Evolutionary conservation across 805 yeast species (phyloP), one percentile per base, ranked within the genome.

Genomic region (Barnettozyma wickerhamii): DNA sequence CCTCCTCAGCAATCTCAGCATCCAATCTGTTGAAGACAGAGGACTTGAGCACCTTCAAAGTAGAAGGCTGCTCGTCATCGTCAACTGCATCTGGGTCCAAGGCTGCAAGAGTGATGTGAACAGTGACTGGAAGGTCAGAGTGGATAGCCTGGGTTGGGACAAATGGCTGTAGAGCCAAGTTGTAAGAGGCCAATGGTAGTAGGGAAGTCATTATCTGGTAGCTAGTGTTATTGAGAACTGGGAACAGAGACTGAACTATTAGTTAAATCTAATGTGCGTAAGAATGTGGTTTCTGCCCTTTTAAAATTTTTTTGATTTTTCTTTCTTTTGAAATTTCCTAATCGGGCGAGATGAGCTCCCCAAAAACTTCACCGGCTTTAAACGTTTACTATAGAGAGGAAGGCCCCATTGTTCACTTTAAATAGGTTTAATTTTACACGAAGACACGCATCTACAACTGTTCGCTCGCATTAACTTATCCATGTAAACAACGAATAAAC

Each of bases 31-130:
- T 71, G 62, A 73, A 62, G 60, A 80, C 81, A 17, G 56, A 47
- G 9, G 54, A 46, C 77, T 87, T 89, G 62, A 91, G 75, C 59
- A 91, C 75, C 71, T 95, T 84, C 60, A 93, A 75, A 55, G 96
- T 88, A 24, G 95, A 81, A 51, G 98, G 97, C 54, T 76, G 81
- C 51, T 74, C 79, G 56, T 79, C 78, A 49, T 81, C 89, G 56
- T 88, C 96, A 53, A 77, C 79, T 23, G 95, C 74, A 35, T 81
- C 85, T 48, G 96, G 95, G 68, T 91, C 96, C 57, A 93, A 74
- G 46, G 99, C 95, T 49, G 96, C 99, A 77, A 91, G 75, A 40
- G 98, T 90, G 57, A 91, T 64, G 67, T 95, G 85, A 53, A 91
- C 79, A 47, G 97, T 83, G 52, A 86, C 84, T 38, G 97, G 96